Conservation (phyloP, 371 early-diverging fungal genomes). For the Mucor lusitanicus region DNA sequence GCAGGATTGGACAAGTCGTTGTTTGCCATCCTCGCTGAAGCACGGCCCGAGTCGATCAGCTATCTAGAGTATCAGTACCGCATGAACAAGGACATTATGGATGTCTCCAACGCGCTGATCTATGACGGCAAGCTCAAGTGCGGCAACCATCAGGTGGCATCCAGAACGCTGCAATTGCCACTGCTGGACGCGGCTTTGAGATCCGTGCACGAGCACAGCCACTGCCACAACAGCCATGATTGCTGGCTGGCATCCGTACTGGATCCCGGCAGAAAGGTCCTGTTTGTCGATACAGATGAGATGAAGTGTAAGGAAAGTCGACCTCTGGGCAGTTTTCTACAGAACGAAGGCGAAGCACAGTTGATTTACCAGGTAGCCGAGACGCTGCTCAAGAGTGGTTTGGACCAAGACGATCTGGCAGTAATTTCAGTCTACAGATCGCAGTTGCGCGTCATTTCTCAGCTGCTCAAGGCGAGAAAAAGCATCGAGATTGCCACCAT, state of each 20-base stretch:
- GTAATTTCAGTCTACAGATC: slow-evolving; percentile 88
- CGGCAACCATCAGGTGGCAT: slow-evolving; percentile 70
- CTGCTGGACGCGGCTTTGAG: slow-evolving; percentile 30
- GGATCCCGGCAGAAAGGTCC: slow-evolving; percentile 67
- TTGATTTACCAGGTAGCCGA: slow-evolving; percentile 58
- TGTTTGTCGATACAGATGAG: slow-evolving; percentile 85
- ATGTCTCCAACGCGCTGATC: slow-evolving; percentile 82
- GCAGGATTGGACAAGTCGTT: slow-evolving; percentile 64
- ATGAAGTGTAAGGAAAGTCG: slow-evolving; percentile 59
- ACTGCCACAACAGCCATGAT: background rate
- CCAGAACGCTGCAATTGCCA: slow-evolving; percentile 54
- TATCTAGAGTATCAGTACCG: slow-evolving; percentile 93
- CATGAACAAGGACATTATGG: slow-evolving; percentile 95
- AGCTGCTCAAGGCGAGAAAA: slow-evolving; percentile 33
- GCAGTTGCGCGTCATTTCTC: slow-evolving; percentile 71
- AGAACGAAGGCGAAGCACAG: slow-evolving; percentile 72
- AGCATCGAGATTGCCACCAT: slow-evolving; percentile 79
- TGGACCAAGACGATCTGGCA: slow-evolving; percentile 68
- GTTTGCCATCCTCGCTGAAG: slow-evolving; percentile 80
- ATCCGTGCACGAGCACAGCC: slow-evolving; percentile 12
- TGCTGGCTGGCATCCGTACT: slow-evolving; percentile 72
- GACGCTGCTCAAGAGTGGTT: slow-evolving; percentile 65
- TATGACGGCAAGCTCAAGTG: slow-evolving; percentile 82
- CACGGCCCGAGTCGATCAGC: slow-evolving; percentile 78
- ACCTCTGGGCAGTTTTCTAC: slow-evolving; percentile 48